Evolutionary conservation across 1,284 basidiomycete species (phyloP), one percentile per base, ranked within the genome.

Genomic region (Pseudozyma tsukubaensis): DNA sequence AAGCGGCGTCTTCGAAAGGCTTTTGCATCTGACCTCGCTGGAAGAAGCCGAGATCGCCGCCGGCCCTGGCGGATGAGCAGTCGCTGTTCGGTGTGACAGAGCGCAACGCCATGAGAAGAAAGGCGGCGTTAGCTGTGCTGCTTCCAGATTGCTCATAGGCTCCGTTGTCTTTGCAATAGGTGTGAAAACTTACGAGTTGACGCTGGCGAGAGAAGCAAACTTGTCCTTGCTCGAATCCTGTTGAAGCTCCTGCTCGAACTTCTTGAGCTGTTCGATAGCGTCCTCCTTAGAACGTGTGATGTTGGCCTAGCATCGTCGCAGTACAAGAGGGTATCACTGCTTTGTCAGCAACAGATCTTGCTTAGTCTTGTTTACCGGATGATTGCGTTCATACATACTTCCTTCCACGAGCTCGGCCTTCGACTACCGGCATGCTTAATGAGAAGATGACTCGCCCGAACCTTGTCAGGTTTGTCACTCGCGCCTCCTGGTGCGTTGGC

Each of bases 1-100:
- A 97, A 10, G 94, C 89, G 4, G 92, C 92, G 24, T 97, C 93
- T 87, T 98, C 95, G 83, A 99, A 99, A 21, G 94, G 91, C 86
- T 94, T 94, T 86, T 99, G 97, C 97, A 99, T 99, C 87, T 93
- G 91, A 3, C 92, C 93, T 14, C 86, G 89, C 2, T 88, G 89
- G 83, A 99, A 99, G 87, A 87, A 89, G 4, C 97, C 86, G 39
- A 85, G 78, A 51, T 84, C 83, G 47, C 83, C 83, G 36, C 83
- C 83, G 4, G 63, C 57, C 24, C 59, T 59, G 21, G 83, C 83
- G 3, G 83, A 84, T 1, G 82, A 83, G 68, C 83, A 84, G 72
- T 84, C 83, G 34, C 82, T 83, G 71, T 49, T 7, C 13, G 19
- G 34, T 16, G 9, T 29, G 19, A 6, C 24, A 29, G 6, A 6